Evolutionary conservation across 2,329 filamentous ascomycete species (phyloP), one percentile per base, ranked within the genome.

Genomic region (Penicillium verrucosum): DNA sequence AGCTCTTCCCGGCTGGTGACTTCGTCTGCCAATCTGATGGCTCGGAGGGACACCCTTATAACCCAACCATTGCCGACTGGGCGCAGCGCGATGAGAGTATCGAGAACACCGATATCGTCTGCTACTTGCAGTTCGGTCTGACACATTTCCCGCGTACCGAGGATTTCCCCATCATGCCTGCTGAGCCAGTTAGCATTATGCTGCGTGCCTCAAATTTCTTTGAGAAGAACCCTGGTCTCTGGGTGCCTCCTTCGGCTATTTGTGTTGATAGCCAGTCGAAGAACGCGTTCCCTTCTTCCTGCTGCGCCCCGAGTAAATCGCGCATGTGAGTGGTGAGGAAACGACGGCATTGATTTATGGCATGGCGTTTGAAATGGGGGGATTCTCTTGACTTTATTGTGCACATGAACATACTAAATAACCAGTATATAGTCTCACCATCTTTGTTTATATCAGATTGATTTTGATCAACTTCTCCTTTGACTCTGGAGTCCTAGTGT

Each of bases 171-270:
- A 78, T 85, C 45, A 85, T 85, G 82, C 82, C 82, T 0, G 79
- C 77, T 43, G 82, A 85, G 73, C 79, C 81, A 14, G 73, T 84
- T 54, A 82, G 80, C 65, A 77, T 85, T n/a, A 75, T 80, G 51
- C 70, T 85, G 58, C 81, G 84, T 61, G 82, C 83, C 0, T 78
- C 82, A 11, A 83, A 85, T 64, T 85, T 85, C 73, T 84, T 84
- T 60, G 73, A 78, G 34, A 80, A 77, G 70, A 85, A 85, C 52
- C 83, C 83, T 2, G 82, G 81, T 18, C 68, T 85, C 5, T 83
- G 85, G 75, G 83, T 85, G 7, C 82, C 83, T 23, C 68, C 68
- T 38, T 66, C 63, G 18, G 60, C 64, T 38, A 56, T 67, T 32
- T 66, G 61, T 60, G 63, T 67, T 43, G 77, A 70, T 60, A 67